Evolutionary conservation across 2,329 filamentous ascomycete genomes (phyloP).

Genomic region (Diaporthe sp.): DNA sequence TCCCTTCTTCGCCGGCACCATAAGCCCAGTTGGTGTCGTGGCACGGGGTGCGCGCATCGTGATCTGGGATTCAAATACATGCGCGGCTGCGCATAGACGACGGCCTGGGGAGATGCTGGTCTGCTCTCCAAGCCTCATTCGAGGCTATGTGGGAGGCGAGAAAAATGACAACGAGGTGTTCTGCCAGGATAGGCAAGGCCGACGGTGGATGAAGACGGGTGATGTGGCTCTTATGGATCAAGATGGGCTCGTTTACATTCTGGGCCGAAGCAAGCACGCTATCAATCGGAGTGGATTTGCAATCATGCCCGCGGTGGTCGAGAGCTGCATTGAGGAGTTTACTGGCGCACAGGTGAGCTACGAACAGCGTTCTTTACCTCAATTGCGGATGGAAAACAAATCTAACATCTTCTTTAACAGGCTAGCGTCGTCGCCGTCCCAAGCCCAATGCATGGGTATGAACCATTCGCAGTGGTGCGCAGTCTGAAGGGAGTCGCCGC

Average conservation of each 20-base stretch:
- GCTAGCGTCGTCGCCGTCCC: not conserved
- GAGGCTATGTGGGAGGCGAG: not conserved
- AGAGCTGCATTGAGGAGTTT: constrained; percentile 1
- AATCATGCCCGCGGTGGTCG: not conserved
- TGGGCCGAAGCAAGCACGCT: constrained; percentile 6
- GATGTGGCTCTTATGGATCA: not conserved
- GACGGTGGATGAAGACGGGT: constrained; percentile 1
- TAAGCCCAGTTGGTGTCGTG: constrained; percentile 1
- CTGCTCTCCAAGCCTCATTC: not conserved
- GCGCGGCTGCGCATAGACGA: not conserved
- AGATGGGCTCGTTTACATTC: not conserved
- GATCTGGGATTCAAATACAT: not conserved
- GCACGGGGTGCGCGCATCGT: not conserved
- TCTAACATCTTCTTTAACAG: not conserved
- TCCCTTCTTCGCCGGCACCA: not conserved
- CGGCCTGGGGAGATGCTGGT: not conserved
- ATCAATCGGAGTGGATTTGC: not conserved
- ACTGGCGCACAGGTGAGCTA: constrained; percentile 5
- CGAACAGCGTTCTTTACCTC: not conserved
- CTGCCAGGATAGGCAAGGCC: not conserved
- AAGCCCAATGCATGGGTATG: not conserved
- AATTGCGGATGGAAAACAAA: no score
- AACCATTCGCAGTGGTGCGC: not conserved
- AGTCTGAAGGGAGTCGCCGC: not conserved
- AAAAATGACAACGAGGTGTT: not conserved